phyloP scores from a whole-genome alignment of 192 early-diverging fungal species.

The Coemansia sp. region DNA sequence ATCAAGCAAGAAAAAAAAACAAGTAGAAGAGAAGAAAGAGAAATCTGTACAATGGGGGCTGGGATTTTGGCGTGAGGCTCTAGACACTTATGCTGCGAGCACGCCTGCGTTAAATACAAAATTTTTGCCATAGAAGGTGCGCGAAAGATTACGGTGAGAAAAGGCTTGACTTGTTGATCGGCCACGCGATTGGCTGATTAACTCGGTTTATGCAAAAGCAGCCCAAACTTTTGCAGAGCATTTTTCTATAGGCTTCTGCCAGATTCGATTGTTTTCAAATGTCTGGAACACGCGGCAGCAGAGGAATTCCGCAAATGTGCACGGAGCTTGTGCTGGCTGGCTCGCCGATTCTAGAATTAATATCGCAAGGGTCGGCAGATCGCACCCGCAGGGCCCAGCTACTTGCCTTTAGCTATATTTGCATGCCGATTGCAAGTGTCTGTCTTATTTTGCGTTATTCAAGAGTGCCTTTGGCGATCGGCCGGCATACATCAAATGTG shows the following conservation, averaged over 20 bases:
- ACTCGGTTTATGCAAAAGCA: neutral
- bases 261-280: neutral
- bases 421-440: neutral
- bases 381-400: neutral
- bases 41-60: constrained; percentile 4
- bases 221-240: neutral
- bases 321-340: neutral
- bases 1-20: constrained; percentile 5
- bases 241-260: neutral
- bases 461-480: neutral
- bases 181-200: constrained; percentile 29
- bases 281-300: neutral
- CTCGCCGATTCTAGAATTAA: neutral
- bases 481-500: neutral
- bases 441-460: neutral
- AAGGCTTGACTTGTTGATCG: constrained; percentile 7
- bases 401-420: neutral
- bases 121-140: neutral
- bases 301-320: neutral
- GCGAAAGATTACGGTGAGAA: constrained; percentile 25
- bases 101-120: constrained; percentile 8
- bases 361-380: neutral
- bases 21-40: constrained; percentile 17
- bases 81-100: neutral
- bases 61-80: constrained; percentile 1